Conservation (phyloP, 306 rosid genomes). For the Urtica urens region DNA sequence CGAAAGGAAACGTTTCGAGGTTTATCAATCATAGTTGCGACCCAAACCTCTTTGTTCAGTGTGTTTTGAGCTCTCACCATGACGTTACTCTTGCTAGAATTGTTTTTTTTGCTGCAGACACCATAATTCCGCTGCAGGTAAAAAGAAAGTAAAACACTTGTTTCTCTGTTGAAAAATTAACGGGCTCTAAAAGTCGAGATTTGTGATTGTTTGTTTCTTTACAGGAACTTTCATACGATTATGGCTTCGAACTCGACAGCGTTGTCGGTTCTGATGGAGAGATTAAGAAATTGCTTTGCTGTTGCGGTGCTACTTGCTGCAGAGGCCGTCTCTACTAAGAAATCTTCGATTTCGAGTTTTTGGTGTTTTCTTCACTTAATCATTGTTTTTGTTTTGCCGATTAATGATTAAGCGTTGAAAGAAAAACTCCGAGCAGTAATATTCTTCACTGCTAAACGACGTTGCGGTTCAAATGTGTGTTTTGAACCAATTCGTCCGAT, state of each 20-base stretch:
- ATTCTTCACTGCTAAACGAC: no score
- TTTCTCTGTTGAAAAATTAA: no score
- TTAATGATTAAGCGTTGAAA: no score
- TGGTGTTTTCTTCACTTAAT: no score
- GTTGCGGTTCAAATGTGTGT: no score
- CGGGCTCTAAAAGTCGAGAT: no score
- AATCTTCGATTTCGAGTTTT: no score
- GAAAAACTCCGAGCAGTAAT: no score
- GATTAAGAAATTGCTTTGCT: slow-evolving; percentile 16
- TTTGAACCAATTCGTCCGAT: no score
- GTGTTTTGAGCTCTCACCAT: slow-evolving; percentile 26
- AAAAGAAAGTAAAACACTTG: no score
- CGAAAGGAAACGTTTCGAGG: slow-evolving; percentile 20
- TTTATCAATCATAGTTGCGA: slow-evolving; percentile 29
- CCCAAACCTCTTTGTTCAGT: slow-evolving; percentile 27
- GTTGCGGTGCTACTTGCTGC: slow-evolving; percentile 23
- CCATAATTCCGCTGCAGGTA: slow-evolving; percentile 20
- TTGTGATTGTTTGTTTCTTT: not conserved
- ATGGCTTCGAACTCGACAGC: slow-evolving; percentile 24
- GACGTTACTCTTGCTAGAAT: slow-evolving; percentile 20
- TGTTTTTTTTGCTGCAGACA: slow-evolving; percentile 25
- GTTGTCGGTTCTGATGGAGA: slow-evolving; percentile 23
- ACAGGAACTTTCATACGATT: slow-evolving; percentile 34
- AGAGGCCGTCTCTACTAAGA: slow-evolving; percentile 28
- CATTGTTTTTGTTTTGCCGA: no score